Evolutionary conservation across 148 eudicot species (phyloP).

Genomic region (Nepenthes gracilis): DNA sequence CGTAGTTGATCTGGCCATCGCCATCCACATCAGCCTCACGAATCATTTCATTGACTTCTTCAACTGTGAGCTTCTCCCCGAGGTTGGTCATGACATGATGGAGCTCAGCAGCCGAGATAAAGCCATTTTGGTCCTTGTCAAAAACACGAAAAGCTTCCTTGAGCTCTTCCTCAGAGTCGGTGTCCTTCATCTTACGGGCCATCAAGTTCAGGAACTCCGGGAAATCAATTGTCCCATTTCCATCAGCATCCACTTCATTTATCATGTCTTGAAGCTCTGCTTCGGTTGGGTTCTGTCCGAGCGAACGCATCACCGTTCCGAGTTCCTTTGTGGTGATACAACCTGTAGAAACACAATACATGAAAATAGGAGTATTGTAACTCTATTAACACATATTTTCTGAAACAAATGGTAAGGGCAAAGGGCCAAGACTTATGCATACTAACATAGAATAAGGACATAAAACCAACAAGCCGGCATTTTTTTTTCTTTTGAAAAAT

Average conservation of each 20-base stretch:
- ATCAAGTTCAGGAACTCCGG: conserved; percentile 9
- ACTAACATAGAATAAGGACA: too few species aligned
- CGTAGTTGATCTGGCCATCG: conserved; percentile 10
- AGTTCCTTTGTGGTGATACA: conserved; percentile 8
- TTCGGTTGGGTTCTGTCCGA: conserved; percentile 2
- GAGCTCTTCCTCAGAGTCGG: conserved; percentile 8
- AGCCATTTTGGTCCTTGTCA: conserved; percentile 6
- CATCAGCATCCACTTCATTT: conserved; percentile 6
- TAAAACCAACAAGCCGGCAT: too few species aligned
- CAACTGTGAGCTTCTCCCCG: conserved; percentile 2
- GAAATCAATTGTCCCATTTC: conserved; percentile 4
- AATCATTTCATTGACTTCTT: not conserved
- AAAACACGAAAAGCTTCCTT: conserved; percentile 5
- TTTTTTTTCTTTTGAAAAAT: too few species aligned
- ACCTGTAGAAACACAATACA: not conserved
- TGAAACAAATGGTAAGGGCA: not conserved
- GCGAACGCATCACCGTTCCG: conserved; percentile 6
- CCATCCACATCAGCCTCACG: conserved; percentile 4
- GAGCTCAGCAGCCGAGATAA: conserved; percentile 4
- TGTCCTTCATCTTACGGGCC: conserved; percentile 8
- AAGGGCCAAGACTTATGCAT: not conserved
- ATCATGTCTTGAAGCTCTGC: conserved; percentile 1
- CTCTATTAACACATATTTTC: not conserved
- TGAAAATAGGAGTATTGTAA: not conserved
- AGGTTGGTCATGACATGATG: conserved; percentile 3